Evolutionary conservation across 192 early-diverging fungal genomes (phyloP).

Genomic region (Allomyces javanicus): DNA sequence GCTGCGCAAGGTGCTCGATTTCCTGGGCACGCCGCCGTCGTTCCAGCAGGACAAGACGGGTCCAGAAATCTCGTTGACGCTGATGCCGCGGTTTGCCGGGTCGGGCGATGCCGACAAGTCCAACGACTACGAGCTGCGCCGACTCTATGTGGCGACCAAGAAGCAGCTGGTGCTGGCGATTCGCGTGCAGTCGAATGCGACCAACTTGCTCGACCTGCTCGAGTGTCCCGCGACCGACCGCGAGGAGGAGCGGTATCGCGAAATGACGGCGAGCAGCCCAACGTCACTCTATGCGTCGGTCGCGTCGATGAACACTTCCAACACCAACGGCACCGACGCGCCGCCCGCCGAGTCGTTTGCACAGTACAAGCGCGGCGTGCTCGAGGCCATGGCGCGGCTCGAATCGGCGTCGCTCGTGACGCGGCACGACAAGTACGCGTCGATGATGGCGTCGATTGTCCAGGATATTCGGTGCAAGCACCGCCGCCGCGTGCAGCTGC

Average conservation of each 20-base stretch:
- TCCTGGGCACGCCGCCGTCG: constrained; percentile 20
- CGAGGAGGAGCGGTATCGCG: constrained; percentile 48
- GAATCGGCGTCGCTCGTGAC: constrained; percentile 52
- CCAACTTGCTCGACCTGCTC: constrained; percentile 66
- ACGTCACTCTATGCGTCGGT: not conserved
- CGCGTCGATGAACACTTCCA: not conserved
- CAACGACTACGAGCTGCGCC: constrained; percentile 23
- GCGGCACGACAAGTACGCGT: constrained; percentile 67
- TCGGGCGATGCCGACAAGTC: constrained; percentile 3
- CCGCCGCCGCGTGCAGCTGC: constrained; percentile 51
- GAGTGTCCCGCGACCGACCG: constrained; percentile 44
- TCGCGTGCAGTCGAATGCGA: constrained; percentile 55
- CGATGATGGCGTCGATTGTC: constrained; percentile 80
- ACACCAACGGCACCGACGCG: not conserved
- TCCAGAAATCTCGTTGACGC: constrained; percentile 36
- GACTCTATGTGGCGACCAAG: constrained; percentile 75
- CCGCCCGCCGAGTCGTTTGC: constrained; percentile 21
- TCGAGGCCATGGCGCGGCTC: constrained; percentile 61
- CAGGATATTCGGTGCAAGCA: constrained; percentile 85
- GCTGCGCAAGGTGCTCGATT: constrained; percentile 18
- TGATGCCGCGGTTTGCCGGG: constrained; percentile 52
- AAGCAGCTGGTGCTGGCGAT: constrained; percentile 65
- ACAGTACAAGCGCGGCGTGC: constrained; percentile 59
- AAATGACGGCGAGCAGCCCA: constrained; percentile 7
- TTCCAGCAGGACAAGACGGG: constrained; percentile 6